Conservation (phyloP, 441 rosid genomes). For the Euphorbia schlechtendalii region DNA sequence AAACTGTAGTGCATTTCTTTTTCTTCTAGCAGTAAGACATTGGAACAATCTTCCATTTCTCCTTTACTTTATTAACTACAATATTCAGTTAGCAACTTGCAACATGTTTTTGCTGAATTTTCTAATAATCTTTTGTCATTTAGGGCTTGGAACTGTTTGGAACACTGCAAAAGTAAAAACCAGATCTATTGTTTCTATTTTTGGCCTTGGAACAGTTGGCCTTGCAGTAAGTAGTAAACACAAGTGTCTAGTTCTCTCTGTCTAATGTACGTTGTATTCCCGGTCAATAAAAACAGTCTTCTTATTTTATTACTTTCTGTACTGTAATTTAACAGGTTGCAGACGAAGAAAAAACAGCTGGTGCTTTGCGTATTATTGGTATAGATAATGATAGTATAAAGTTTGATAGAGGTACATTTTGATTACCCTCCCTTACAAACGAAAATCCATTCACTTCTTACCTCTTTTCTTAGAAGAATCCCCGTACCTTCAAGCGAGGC, state of each 20-base stretch:
- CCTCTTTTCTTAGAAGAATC: no score
- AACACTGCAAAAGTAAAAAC: conserved; percentile 95
- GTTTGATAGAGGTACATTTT: conserved; percentile 48
- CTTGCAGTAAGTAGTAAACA: conserved; percentile 93
- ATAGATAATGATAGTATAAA: conserved; percentile 78
- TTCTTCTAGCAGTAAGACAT: no score
- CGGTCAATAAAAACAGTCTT: no score
- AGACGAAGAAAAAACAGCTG: conserved; percentile 90
- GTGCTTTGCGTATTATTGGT: conserved; percentile 89
- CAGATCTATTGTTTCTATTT: conserved; percentile 78
- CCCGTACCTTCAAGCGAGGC: neutral
- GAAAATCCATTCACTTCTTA: no score
- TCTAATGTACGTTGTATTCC: no score
- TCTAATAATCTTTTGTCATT: neutral
- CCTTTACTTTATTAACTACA: neutral
- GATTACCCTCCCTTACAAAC: neutral
- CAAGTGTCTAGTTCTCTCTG: neutral
- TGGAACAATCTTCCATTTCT: conserved; percentile 3
- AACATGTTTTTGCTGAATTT: neutral
- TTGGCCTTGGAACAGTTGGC: no score
- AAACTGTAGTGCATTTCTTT: neutral
- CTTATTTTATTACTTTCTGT: neutral
- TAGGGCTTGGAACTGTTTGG: conserved; percentile 99
- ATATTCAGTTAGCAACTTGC: neutral
- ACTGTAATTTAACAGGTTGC: conserved; percentile 57